Evolutionary conservation across 108 stramenopile genomes (phyloP).

Genomic region (Nitzschia sp.): DNA sequence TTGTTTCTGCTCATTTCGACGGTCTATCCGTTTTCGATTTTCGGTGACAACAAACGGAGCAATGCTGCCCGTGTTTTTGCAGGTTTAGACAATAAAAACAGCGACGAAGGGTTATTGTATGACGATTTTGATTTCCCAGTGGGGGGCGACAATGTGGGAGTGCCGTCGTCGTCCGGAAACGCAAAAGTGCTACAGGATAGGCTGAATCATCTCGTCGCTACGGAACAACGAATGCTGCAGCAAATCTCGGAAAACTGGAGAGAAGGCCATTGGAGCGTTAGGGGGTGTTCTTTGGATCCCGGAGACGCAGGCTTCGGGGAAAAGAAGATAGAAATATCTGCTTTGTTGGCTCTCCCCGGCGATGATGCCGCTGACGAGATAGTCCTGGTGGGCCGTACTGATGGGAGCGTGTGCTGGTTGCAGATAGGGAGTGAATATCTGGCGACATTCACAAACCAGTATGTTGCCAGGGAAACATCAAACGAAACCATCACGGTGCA

Average conservation of each 20-base stretch:
- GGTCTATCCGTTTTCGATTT: too few relatives aligned
- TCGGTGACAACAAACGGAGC: too few relatives aligned
- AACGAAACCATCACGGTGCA: constrained; percentile 12
- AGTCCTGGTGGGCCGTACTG: constrained; percentile 52
- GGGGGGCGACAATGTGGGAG: not conserved
- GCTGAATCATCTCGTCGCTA: constrained; percentile 7
- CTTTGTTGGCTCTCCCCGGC: not conserved
- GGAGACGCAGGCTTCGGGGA: constrained; percentile 1
- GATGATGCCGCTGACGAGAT: constrained; percentile 3
- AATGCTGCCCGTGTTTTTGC: too few relatives aligned
- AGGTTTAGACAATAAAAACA: not conserved
- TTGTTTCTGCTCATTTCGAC: too few relatives aligned
- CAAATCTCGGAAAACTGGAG: constrained; percentile 38
- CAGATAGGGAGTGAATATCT: constrained; percentile 26
- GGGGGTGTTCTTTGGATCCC: constrained; percentile 42
- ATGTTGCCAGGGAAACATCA: not conserved
- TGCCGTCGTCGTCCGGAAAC: not conserved
- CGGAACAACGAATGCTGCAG: constrained; percentile 3
- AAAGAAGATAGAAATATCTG: not conserved
- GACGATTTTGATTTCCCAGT: constrained; percentile 24
- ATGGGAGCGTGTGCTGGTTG: constrained; percentile 61
- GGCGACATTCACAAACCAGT: constrained; percentile 19
- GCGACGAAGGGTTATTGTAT: not conserved
- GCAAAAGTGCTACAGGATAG: constrained; percentile 8
- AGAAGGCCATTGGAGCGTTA: constrained; percentile 36